Conservation (phyloP, 164 flowering plant species). For the Magnolia changhungtana region DNA sequence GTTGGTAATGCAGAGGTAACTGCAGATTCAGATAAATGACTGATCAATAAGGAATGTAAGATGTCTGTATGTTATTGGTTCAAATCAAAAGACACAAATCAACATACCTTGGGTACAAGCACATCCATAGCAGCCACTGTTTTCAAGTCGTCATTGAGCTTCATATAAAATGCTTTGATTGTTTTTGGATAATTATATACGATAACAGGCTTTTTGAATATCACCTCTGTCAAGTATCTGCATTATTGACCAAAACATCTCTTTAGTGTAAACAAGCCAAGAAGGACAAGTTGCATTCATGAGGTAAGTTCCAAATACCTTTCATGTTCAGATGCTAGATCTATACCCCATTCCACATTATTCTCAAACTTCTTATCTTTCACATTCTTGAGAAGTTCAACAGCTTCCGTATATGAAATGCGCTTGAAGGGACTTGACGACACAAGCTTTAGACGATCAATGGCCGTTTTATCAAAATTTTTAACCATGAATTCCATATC, state of each 20-base stretch:
- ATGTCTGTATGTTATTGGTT: neutral
- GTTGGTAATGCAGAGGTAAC: neutral
- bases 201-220: conserved; percentile 82
- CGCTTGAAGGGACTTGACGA: conserved; percentile 73
- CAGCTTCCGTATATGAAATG: conserved; percentile 77
- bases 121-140: conserved; percentile 99
- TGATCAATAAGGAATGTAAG: neutral
- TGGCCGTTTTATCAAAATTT: conserved; percentile 59
- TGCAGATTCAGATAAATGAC: neutral
- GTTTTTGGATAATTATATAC: conserved; percentile 90
- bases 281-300: neutral
- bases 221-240: conserved; percentile 85
- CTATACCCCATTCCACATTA: conserved; percentile 85
- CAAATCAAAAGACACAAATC: neutral
- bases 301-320: conserved; percentile 34
- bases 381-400: conserved; percentile 56
- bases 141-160: conserved; percentile 77
- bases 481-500: conserved; percentile 93
- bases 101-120: conserved; percentile 83
- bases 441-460: conserved; percentile 73
- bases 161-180: conserved; percentile 94
- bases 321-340: conserved; percentile 94
- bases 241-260: conserved; percentile 9
- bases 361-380: conserved; percentile 61
- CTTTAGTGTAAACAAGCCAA: neutral